Base-by-base conservation (phyloP, 2,329 filamentous ascomycete species). In the Achaetomium macrosporum region DNA sequence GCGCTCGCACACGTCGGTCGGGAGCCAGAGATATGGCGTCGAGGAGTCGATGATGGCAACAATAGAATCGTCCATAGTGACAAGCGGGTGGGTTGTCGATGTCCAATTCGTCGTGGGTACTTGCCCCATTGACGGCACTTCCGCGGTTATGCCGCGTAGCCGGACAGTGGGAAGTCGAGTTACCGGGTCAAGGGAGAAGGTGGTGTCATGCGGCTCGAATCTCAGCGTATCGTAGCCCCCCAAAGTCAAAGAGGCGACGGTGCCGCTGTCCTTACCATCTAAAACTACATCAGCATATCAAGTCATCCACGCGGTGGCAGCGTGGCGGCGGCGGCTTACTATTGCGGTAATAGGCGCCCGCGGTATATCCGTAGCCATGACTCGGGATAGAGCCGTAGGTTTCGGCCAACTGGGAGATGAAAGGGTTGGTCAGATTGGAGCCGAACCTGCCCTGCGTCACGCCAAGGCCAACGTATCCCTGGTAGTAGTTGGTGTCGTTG, bases 351-450 rank as follows among this genome's bases (percentile, higher is more conserved):
- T 78, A 77, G n/a, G 85, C 85, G 15, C 87, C 87, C 39, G 86
- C 86, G 3, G 87, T 90, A 65, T 84, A 90, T 47, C 84, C 85
- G 64, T 87, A 90, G 40, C 84, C 87, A 57, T 88, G 75, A 65
- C 86, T 89, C 1, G 85, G 83, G 44, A 90, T 86, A 53, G 70
- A 71, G 9, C 78, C 78, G 52, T 77, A 74, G 11, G 75, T 68
- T 63, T 83, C 77, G 41, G 87, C 78, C 47, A 85, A 69, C 63
- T 83, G 68, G 59, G 78, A 69, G 63, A 84, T 63, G 53, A 79
- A 68, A 61, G 78, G 71, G 59, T 78, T 68, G 65, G 77, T 71
- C 53, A 77, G 65, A 63, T 70, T 70, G 54, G 69, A 65, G 12
- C 71, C 71, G 58, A 85, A 83, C 33, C 70, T 76, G 44, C 78